phyloP scores from a whole-genome alignment of 78 protist species.

The Monosiga brevicollis region DNA sequence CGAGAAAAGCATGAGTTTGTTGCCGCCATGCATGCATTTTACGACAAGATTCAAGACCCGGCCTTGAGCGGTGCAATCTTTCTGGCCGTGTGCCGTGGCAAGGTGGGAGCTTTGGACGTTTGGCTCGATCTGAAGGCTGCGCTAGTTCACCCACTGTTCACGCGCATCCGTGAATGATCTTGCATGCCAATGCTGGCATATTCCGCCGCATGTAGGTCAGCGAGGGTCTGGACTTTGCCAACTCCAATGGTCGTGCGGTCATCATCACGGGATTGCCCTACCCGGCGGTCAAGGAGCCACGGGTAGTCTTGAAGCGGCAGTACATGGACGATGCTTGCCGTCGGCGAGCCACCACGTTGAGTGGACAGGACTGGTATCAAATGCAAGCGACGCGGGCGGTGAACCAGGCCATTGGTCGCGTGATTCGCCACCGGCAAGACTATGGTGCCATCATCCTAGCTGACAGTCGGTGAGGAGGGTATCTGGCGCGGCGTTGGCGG shows the following conservation, averaged over 20 bases:
- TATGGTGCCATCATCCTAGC: slow-evolving; percentile 85
- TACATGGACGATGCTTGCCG: slow-evolving; percentile 27
- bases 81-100: slow-evolving; percentile 83
- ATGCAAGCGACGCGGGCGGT: slow-evolving; percentile 85
- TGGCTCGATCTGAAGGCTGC: no score
- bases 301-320: slow-evolving; percentile 23
- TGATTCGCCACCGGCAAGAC: slow-evolving; percentile 84
- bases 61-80: slow-evolving; percentile 3
- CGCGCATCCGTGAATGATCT: no score
- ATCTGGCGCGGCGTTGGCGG: no score
- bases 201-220: slow-evolving; percentile 30
- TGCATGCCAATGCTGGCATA: background rate
- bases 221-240: slow-evolving; percentile 93
- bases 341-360: background rate
- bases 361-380: slow-evolving; percentile 66
- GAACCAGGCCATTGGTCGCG: slow-evolving; percentile 96
- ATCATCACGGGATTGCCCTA: slow-evolving; percentile 87
- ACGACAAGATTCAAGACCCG: background rate
- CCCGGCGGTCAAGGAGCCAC: slow-evolving; percentile 39
- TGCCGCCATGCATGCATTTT: slow-evolving; percentile 16
- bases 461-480: slow-evolving; percentile 57
- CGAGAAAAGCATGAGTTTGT: background rate
- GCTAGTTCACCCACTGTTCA: no score
- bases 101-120: no score
- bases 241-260: slow-evolving; percentile 86